Evolutionary conservation across 108 stramenopile genomes (phyloP).

Genomic region (Skeletonema marinoi): DNA sequence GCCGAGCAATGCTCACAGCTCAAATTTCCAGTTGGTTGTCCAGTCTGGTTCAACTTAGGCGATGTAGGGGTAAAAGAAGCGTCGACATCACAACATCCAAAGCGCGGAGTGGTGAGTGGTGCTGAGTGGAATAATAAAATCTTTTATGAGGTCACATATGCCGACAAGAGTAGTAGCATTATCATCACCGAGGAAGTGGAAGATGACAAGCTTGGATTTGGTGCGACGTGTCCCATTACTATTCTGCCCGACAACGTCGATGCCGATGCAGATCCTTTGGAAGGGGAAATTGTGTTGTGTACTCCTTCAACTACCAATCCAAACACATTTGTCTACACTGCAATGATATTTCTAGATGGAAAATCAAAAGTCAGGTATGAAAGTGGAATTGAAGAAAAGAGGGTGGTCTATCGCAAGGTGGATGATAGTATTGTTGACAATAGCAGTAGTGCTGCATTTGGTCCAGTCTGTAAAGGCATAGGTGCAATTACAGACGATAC

Average conservation of each 20-base stretch:
- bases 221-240: not conserved
- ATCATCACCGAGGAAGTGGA: not conserved
- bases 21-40: not conserved
- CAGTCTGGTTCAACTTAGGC: not conserved
- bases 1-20: not conserved
- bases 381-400: not conserved
- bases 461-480: not conserved
- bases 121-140: not conserved
- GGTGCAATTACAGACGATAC: not conserved
- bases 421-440: not conserved
- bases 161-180: not conserved
- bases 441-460: not conserved
- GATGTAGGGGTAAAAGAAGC: not conserved
- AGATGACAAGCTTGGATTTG: not conserved
- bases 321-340: not conserved
- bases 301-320: not conserved
- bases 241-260: not conserved
- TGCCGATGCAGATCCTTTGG: not conserved
- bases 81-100: not conserved
- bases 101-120: not conserved
- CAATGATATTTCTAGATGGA: not conserved
- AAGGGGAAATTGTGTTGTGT: not conserved
- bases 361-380: not conserved
- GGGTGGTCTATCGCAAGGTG: not conserved
- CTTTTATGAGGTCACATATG: not conserved